Base-by-base conservation (phyloP, 306 rosid species). In the Cicer cuneatum region DNA sequence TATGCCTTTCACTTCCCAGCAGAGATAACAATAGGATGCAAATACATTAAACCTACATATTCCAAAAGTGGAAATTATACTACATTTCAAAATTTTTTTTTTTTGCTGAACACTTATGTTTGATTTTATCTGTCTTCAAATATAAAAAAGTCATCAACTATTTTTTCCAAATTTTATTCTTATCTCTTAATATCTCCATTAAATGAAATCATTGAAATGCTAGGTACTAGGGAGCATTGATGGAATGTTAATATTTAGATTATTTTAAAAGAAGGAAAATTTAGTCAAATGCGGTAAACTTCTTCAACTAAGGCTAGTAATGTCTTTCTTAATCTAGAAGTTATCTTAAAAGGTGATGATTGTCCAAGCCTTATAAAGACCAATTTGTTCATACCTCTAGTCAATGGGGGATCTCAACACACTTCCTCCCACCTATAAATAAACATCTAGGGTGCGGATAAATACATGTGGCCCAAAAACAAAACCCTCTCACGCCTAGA, bases 121-220 rank as follows among this genome's bases (percentile, higher is more conserved):
- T 42, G 13, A 52, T 43, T 67, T 42, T 58, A 58, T 29, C 16
- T 3, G 39, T 39, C 24, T 72, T 72, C 10, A 58, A 14, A 58
- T 5, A 14, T 15, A 46, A 72, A 56, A 43, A 54, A 56, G 24
- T 8, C 45, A 57, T n/a, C 16, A 29, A 57, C 38, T 42, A 57
- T 41, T 57, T 24, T 29, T 72, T 43, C 57, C 45, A 57, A 57
- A 8, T 46, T 66, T 29, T 46, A 46, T 24, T 72, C 37, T 21
- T n/a, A 16, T 72, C 35, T 58, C 11, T 43, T 7, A 29, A 54
- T 18, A 40, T 72, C 58, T 14, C 41, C 45, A 33, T 43, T 60
- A 59, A 29, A 46, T 15, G 48, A 24, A 73, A 46, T 14, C 5
- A 29, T 4, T 29, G 5, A 29, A 29, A 29, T 29, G 35, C 35